These are phyloP conservation scores for Monosporozyma servazzii DNA, from an alignment of 805 yeast genomes.

Conservation along the genomic window DNA sequence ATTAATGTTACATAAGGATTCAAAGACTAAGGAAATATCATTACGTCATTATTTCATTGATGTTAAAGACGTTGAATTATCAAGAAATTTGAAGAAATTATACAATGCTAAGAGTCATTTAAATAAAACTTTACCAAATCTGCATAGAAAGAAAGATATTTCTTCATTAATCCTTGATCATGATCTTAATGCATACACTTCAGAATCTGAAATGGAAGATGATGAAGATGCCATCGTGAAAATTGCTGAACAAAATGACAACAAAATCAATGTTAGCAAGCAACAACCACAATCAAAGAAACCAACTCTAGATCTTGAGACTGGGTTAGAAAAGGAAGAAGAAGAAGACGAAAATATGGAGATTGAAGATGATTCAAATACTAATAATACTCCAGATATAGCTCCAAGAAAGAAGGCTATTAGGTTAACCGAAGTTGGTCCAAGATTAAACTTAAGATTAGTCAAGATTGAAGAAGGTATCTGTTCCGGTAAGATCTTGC, in stretches of 20 bases:
- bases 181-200: conserved; percentile 65
- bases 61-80: conserved; percentile 74
- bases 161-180: conserved; percentile 78
- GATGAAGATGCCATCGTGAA: conserved; percentile 88
- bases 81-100: conserved; percentile 61
- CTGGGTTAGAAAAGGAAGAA: conserved; percentile 15
- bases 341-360: conserved; percentile 15
- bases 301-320: conserved; percentile 15
- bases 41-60: conserved; percentile 84
- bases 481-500: conserved; percentile 79
- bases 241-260: conserved; percentile 31
- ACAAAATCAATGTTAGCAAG: conserved; percentile 14
- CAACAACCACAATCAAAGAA: conserved; percentile 8
- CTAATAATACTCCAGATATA: conserved; percentile 5
- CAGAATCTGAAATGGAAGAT: conserved; percentile 91
- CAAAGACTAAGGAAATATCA: conserved; percentile 64
- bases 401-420: conserved; percentile 64
- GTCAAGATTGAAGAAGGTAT: conserved; percentile 88
- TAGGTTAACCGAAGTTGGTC: conserved; percentile 87
- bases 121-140: conserved; percentile 60
- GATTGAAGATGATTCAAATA: conserved; percentile 4
- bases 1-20: conserved; percentile 66
- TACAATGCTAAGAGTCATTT: conserved; percentile 51
- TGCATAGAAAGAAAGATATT: conserved; percentile 60
- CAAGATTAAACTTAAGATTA: conserved; percentile 67